These are phyloP conservation scores for Euphorbia lathyris DNA, from an alignment of 345 rosid genomes.

Conservation along the genomic window DNA sequence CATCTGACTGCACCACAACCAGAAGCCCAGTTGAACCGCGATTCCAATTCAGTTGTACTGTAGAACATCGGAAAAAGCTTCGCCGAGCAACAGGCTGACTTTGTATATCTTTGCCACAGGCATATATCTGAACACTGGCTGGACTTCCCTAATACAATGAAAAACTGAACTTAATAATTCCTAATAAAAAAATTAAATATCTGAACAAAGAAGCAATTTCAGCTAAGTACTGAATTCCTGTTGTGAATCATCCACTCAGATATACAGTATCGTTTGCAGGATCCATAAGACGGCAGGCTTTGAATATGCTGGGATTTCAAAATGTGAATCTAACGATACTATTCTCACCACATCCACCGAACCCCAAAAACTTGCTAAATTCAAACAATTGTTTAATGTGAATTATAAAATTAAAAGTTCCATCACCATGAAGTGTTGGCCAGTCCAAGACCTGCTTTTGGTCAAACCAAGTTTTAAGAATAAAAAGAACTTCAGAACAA, in stretches of 20 bases:
- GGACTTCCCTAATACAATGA: constrained; percentile 67
- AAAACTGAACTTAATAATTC: not conserved
- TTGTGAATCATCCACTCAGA: not conserved
- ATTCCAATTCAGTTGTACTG: constrained; percentile 86
- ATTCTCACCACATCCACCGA: not conserved
- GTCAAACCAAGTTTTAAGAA: not conserved
- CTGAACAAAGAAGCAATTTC: not conserved
- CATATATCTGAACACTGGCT: constrained; percentile 89
- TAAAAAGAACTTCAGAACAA: not conserved
- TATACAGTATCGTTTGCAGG: not conserved
- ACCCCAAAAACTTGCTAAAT: not conserved
- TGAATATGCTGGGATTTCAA: not conserved
- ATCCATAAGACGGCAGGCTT: not conserved
- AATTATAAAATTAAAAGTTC: not conserved
- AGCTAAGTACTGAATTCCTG: not conserved
- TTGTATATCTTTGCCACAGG: constrained; percentile 55
- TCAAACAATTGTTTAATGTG: not conserved
- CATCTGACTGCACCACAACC: constrained; percentile 82
- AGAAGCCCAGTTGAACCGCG: constrained; percentile 84
- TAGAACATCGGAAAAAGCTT: constrained; percentile 82
- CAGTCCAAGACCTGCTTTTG: not conserved
- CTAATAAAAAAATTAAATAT: not conserved
- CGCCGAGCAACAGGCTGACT: constrained; percentile 75
- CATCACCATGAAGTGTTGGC: not conserved
- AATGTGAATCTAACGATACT: not conserved